Evolutionary conservation across 257 asterid genomes (phyloP), one percentile per base, ranked within the genome.

Genomic region (Marsdenia floribunda): DNA sequence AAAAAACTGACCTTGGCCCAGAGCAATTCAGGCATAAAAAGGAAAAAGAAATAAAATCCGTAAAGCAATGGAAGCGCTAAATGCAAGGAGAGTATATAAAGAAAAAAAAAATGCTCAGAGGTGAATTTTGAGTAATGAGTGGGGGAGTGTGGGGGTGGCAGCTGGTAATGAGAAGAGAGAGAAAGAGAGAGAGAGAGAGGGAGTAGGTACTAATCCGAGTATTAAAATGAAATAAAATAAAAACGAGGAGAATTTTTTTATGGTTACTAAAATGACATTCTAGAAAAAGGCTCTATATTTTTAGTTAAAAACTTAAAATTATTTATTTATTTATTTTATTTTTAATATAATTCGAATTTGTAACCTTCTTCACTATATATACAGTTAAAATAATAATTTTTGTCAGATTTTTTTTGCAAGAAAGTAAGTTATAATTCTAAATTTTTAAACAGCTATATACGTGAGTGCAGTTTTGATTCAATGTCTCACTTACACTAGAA

Each of bases 1-100:
- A 47, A 73, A 47, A 35, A 6, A 71, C 75, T 67, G 64, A 35
- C 79, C 83, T 55, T 74, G 79, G 71, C 40, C 59, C 73, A 29
- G 72, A 75, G 75, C 49, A 71, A 54, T 74, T 46, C 72, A 80
- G 80, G 69, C 46, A 63, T 55, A 55, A 63, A 65, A 71, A 73
- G 65, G 65, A 29, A 29, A 29, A 29, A 44, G 49, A 44, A 44
- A 44, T 44, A 44, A 44, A 44, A 44, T 11, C 35, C 26, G 29
- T 61, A 44, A 64, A 67, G 55, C 70, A 52, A 13, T 61, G 60
- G 49, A 44, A 71, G 65, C 52, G 57, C 58, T 29, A 47, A 22
- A 50, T 71, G 67, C 52, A 38, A 55, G 52, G 63, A 71, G 70
- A 33, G 59, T 72, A 70, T 80, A 71, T 80, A 75, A 57, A 75